phyloP scores from a whole-genome alignment of 1,284 basidiomycete species.

The Jaminaea rosea region DNA sequence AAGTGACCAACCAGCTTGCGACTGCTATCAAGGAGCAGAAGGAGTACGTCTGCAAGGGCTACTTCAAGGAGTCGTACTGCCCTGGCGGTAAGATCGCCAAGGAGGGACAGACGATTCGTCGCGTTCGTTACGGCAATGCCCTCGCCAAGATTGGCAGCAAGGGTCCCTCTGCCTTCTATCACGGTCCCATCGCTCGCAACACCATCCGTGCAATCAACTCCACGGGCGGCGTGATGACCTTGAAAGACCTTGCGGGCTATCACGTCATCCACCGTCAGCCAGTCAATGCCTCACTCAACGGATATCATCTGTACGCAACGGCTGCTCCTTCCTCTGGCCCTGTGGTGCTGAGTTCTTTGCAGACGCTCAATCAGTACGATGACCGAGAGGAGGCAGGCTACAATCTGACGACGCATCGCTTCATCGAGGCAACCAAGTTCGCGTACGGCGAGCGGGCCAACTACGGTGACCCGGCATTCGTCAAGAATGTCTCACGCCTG shows the following conservation, averaged over 20 bases:
- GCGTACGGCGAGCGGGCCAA: constrained; percentile 48
- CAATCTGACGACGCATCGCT: constrained; percentile 45
- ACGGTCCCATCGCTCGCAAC: constrained; percentile 26
- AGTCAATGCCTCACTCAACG: constrained; percentile 22
- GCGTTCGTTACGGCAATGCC: constrained; percentile 23
- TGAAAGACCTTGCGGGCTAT: constrained; percentile 32
- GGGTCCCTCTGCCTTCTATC: constrained; percentile 35
- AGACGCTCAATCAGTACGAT: constrained; percentile 34
- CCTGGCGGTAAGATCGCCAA: constrained; percentile 26
- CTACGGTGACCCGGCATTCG: constrained; percentile 49
- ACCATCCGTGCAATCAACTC: constrained; percentile 21
- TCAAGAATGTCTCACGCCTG: constrained; percentile 46
- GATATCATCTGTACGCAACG: constrained; percentile 27
- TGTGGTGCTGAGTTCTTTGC: constrained; percentile 43
- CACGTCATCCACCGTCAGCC: constrained; percentile 17
- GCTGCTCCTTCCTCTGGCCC: constrained; percentile 43
- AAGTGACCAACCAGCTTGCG: constrained; percentile 29
- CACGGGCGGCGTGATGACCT: constrained; percentile 34
- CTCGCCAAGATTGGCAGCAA: constrained; percentile 23
- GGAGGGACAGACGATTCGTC: constrained; percentile 34
- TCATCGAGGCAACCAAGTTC: constrained; percentile 48
- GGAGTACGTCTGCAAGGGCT: constrained; percentile 7
- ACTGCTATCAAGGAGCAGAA: constrained; percentile 21
- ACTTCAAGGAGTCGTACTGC: constrained; percentile 19
- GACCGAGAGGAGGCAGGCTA: constrained; percentile 15